Evolutionary conservation across 495 filamentous ascomycete species (phyloP), one percentile per base, ranked within the genome.

Genomic region (Oidiodendron maius): DNA sequence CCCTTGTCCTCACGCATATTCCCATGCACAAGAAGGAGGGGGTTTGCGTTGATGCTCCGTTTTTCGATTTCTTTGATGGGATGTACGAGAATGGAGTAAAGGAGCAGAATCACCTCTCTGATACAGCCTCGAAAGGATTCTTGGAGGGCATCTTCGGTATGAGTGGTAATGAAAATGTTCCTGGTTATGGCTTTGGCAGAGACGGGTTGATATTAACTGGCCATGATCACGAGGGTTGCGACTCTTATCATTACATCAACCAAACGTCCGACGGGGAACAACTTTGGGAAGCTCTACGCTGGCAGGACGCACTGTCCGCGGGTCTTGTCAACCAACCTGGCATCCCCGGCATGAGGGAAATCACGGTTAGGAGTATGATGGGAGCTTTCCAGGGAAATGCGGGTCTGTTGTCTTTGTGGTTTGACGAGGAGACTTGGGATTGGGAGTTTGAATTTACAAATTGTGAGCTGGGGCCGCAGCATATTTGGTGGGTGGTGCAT

Each of bases 331-430:
- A 64, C 9, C 57, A 61, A 1, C 56, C 61, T 0, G 65, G 59
- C 0, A 16, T 71, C 1, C 77, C 78, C 1, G 78, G 77, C 0
- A 71, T 96, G n/a, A 70, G 90, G 2, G 93, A 97, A 66, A 79
- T 96, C 44, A 98, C 93, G 0, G 84, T 97, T 4, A 78, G 89
- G n/a, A 95, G 89, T 56, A 96, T 98, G 93, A 98, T 98, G 93
- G 93, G 91, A 20, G 86, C 86, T 21, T 97, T 81, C 59, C 82
- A 80, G 16, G 93, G 93, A 3, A 90, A 95, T 62, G 91, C 89
- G 0, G 94, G 88, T 0, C 68, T 98, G 23, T 61, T 98, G 35
- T 90, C 83, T 34, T 71, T 84, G 2, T 98, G 94, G 94, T 97
- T 90, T 60, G 87, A 97, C 64, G 58, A 74, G 32, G 66, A 72